Evolutionary conservation across 1,284 basidiomycete genomes (phyloP).

Genomic region (Boletellus dicymbophilus): DNA sequence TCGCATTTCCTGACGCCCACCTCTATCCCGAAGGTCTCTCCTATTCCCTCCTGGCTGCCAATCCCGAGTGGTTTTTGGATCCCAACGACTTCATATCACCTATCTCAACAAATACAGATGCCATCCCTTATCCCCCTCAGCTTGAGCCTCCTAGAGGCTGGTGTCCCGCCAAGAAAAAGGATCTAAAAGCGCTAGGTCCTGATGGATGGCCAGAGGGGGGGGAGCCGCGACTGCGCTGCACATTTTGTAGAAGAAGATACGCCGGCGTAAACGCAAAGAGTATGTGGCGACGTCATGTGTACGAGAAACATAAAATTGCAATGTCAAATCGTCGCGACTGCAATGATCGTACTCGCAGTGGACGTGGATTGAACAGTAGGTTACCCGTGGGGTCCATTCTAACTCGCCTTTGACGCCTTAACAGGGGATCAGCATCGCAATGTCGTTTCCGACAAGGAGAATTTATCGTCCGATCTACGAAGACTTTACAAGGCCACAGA

Average conservation of each 20-base stretch:
- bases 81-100: slow-evolving; percentile 60
- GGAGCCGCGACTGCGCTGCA: slow-evolving; percentile 74
- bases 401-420: slow-evolving; percentile 17
- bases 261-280: slow-evolving; percentile 84
- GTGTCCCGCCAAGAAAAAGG: slow-evolving; percentile 78
- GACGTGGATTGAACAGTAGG: slow-evolving; percentile 66
- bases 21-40: slow-evolving; percentile 65
- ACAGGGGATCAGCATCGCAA: slow-evolving; percentile 35
- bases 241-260: slow-evolving; percentile 77
- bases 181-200: slow-evolving; percentile 59
- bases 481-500: slow-evolving; percentile 26
- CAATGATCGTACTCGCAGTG: slow-evolving; percentile 53
- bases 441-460: slow-evolving; percentile 33
- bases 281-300: slow-evolving; percentile 85
- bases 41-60: slow-evolving; percentile 65
- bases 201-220: slow-evolving; percentile 77
- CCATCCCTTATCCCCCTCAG: slow-evolving; percentile 66
- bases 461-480: slow-evolving; percentile 32
- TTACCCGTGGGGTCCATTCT: not conserved
- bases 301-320: slow-evolving; percentile 83
- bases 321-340: slow-evolving; percentile 80
- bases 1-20: slow-evolving; percentile 59
- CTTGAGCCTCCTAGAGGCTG: slow-evolving; percentile 80
- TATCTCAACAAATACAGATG: slow-evolving; percentile 46
- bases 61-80: slow-evolving; percentile 77